Base-by-base conservation (phyloP, 2,329 filamentous ascomycete genomes). In the Xylariaceae sp. region DNA sequence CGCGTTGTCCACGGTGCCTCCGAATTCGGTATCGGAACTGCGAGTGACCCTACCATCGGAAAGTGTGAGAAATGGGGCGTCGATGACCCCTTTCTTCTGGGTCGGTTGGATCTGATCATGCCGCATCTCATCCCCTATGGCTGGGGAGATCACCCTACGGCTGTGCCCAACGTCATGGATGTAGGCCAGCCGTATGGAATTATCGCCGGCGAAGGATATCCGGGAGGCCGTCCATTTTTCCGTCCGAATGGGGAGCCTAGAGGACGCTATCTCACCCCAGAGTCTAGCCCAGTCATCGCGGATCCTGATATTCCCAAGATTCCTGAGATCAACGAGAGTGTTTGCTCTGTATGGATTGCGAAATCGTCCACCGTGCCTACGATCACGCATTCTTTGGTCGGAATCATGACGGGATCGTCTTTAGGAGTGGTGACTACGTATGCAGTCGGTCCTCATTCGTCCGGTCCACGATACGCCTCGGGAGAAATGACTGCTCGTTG, bases 401-500 rank as follows among this genome's bases (percentile, higher is more conserved):
- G 91, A 3, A 90, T 96, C 67, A 75, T 97, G 69, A 86, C 85
- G 49, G 93, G 91, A 4, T 94, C 92, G 17, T 90, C 92, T 2
- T 81, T 90, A 8, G 93, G 93, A 47, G 81, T 96, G 1, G 80
- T 97, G 47, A 89, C 90, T 0, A 82, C 90, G 0, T 97, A 94
- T 75, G 88, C 90, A 17, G 77, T 97, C 1, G 88, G 88, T 23
- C 74, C 76, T 58, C 80, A 82, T 53, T 71, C 76, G 4, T 76
- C 83, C 23, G 84, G 87, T 54, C 80, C 84, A 56, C 82, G 87
- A 58, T 84, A 87, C 64, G 79, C 81, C 44, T 84, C 85, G 47
- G 92, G 92, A 3, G 88, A 95, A 68, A 82, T 94, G 65, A 96
- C 90, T 45, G 89, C 90, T 39, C 89, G 88, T 65, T 97, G 93